Percentiles rank a stretch among this genome's conserved stretches.
These are phyloP conservation scores for Nakazawaea peltata DNA, from an alignment of 805 yeast genomes.

Conservation along the genomic window DNA sequence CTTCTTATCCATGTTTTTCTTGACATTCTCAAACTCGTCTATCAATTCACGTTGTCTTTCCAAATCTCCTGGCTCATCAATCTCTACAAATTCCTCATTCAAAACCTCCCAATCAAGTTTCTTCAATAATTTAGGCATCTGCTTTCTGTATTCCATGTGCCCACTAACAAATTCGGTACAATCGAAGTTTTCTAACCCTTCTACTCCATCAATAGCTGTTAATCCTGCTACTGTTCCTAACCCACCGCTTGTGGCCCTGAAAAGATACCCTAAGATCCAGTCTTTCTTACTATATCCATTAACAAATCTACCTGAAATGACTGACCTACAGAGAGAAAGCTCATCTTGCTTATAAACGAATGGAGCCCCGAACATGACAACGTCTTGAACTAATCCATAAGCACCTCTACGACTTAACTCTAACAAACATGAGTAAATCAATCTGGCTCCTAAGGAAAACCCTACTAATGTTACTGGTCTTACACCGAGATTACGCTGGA, in stretches of 20 bases:
- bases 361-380: constrained; percentile 82
- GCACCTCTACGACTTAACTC: constrained; percentile 85
- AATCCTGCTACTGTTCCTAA: constrained; percentile 86
- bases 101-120: constrained; percentile 71
- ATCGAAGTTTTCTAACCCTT: constrained; percentile 76
- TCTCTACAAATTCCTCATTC: constrained; percentile 88
- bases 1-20: constrained; percentile 42
- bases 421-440: constrained; percentile 80
- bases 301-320: constrained; percentile 82
- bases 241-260: constrained; percentile 95
- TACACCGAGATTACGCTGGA: constrained; percentile 82
- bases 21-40: constrained; percentile 80
- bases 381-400: constrained; percentile 83
- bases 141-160: constrained; percentile 95
- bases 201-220: constrained; percentile 57
- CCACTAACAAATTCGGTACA: constrained; percentile 86
- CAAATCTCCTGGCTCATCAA: constrained; percentile 93
- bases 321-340: constrained; percentile 68
- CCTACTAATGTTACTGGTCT: constrained; percentile 91
- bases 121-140: constrained; percentile 76
- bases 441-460: constrained; percentile 87
- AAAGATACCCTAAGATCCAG: constrained; percentile 93
- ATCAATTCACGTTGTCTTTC: constrained; percentile 79
- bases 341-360: constrained; percentile 74
- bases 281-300: constrained; percentile 90